Percentiles rank a stretch among this genome's conserved stretches.
These are phyloP conservation scores for Fonsecaea monophora DNA, from an alignment of 2,329 filamentous ascomycete species.

Conservation along the genomic window DNA sequence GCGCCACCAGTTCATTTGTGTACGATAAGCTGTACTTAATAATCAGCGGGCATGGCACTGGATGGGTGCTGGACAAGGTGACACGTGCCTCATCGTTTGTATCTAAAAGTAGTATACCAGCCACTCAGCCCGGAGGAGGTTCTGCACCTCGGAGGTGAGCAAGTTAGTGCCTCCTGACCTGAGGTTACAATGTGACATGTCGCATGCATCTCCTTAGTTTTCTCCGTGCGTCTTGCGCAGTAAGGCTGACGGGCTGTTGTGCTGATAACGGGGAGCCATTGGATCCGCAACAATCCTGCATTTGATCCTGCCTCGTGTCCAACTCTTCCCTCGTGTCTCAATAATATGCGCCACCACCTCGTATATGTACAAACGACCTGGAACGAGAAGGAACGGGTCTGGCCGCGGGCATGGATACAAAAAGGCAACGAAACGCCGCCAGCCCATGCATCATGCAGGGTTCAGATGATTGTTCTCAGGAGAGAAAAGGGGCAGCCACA, in stretches of 20 bases:
- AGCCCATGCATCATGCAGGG: conserved; percentile 23
- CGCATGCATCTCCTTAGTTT: background rate
- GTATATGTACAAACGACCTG: background rate
- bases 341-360: background rate
- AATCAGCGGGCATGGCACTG: background rate
- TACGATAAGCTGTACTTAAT: background rate
- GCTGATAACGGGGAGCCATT: background rate
- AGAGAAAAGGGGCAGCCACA: conserved; percentile 24
- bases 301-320: background rate
- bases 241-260: background rate
- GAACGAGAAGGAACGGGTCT: conserved; percentile 29
- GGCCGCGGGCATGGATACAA: conserved; percentile 18
- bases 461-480: background rate
- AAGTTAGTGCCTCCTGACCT: background rate
- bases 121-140: background rate
- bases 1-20: background rate
- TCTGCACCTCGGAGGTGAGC: background rate
- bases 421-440: background rate
- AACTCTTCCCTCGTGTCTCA: background rate
- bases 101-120: conserved; percentile 19
- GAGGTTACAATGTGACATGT: background rate
- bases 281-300: background rate
- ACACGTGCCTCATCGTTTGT: background rate
- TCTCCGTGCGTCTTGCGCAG: background rate
- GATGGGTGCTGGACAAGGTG: no score